Conservation (phyloP, 129 eudicot genomes). For the carrot (Daucus carota) region DH1_v3.0 NC_030389.2:16233501-16234000, state of each 20-base stretch:
- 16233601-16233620: conserved; percentile 48
- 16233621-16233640: conserved; percentile 44
- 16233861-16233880: conserved; percentile 28
- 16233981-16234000: too few species aligned
- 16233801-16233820: conserved; percentile 11
- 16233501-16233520: not conserved
- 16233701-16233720: conserved; percentile 49
- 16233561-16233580: not conserved
- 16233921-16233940: not conserved
- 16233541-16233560: not conserved
- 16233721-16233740: not conserved
- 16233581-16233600: conserved; percentile 52
- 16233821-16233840: conserved; percentile 29
- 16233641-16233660: conserved; percentile 51
- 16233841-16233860: conserved; percentile 26
- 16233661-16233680: conserved; percentile 46
- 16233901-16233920: not conserved
- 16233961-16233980: too few species aligned
- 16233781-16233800: too few species aligned
- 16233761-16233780: not conserved
- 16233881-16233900: conserved; percentile 26
- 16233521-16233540: not conserved
- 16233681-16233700: conserved; percentile 47
- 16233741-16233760: not conserved
- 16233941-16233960: not conserved